phyloP scores from a whole-genome alignment of 352 stramenopile genomes.

The Peronosclerospora sorghi region DNA sequence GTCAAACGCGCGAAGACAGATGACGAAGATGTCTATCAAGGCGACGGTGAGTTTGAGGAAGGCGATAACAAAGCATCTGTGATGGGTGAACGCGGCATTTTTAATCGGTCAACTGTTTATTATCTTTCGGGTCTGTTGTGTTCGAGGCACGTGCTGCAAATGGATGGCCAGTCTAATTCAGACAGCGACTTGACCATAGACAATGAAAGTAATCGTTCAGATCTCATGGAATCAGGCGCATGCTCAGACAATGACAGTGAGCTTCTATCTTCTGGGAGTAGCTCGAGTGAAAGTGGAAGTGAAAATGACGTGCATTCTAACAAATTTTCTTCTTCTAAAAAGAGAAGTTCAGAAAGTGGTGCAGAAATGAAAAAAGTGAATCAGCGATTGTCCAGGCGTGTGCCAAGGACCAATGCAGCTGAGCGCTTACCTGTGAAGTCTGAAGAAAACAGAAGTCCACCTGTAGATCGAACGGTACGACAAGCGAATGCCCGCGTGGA shows the following conservation, averaged over 20 bases:
- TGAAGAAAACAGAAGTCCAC: conserved; percentile 6
- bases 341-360: conserved; percentile 23
- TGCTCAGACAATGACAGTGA: conserved; percentile 33
- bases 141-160: conserved; percentile 19
- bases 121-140: conserved; percentile 12
- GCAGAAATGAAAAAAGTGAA: conserved; percentile 2
- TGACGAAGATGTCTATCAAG: conserved; percentile 31
- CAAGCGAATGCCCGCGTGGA: conserved; percentile 18
- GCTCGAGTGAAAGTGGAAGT: conserved; percentile 47
- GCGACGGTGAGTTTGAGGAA: conserved; percentile 31
- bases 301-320: conserved; percentile 29
- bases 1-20: conserved; percentile 21
- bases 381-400: conserved; percentile 7
- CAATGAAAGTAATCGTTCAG: conserved; percentile 34
- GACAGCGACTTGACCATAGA: conserved; percentile 40
- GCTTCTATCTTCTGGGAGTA: conserved; percentile 29
- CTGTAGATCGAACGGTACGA: conserved; percentile 11
- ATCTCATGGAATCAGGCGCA: conserved; percentile 20
- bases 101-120: conserved; percentile 25
- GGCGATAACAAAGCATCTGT: background rate
- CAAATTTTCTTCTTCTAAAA: conserved; percentile 27
- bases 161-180: conserved; percentile 51
- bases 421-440: background rate
- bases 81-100: conserved; percentile 19
- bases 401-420: background rate